phyloP scores from a whole-genome alignment of 2,329 filamentous ascomycete species.

The Fulvia fulva region DNA sequence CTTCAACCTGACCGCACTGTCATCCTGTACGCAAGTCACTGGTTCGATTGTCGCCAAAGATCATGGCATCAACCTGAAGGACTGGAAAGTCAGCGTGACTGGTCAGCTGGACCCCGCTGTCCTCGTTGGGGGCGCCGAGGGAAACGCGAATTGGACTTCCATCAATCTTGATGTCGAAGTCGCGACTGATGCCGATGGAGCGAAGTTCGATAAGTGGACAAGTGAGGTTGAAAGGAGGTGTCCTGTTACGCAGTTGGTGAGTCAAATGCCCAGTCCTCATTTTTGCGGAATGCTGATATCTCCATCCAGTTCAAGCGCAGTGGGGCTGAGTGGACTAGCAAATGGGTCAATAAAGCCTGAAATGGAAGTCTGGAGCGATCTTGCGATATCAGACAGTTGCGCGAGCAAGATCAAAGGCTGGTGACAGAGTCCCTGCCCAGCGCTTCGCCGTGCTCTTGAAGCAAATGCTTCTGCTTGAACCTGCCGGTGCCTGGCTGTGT shows the following conservation, averaged over 20 bases:
- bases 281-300: not conserved
- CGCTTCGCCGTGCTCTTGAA: too few relatives aligned
- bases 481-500: too few relatives aligned
- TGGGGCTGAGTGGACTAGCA: not conserved
- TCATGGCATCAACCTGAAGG: constrained; percentile 6
- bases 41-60: constrained; percentile 14
- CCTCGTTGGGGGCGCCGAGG: constrained; percentile 6
- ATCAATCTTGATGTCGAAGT: constrained; percentile 9
- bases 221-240: constrained; percentile 14
- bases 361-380: not conserved
- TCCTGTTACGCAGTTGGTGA: not conserved
- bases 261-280: not conserved
- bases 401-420: not conserved
- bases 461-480: too few relatives aligned
- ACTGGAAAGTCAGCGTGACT: constrained; percentile 11
- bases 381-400: not conserved
- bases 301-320: not conserved
- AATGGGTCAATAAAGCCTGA: not conserved
- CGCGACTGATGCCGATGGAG: constrained; percentile 1
- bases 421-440: too few relatives aligned
- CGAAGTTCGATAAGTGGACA: constrained; percentile 12
- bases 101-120: constrained; percentile 11
- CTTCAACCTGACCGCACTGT: constrained; percentile 10
- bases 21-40: constrained; percentile 14
- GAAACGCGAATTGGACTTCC: constrained; percentile 11